phyloP scores from a whole-genome alignment of 306 rosid genomes.

The Hylodesmum podocarpum region DNA sequence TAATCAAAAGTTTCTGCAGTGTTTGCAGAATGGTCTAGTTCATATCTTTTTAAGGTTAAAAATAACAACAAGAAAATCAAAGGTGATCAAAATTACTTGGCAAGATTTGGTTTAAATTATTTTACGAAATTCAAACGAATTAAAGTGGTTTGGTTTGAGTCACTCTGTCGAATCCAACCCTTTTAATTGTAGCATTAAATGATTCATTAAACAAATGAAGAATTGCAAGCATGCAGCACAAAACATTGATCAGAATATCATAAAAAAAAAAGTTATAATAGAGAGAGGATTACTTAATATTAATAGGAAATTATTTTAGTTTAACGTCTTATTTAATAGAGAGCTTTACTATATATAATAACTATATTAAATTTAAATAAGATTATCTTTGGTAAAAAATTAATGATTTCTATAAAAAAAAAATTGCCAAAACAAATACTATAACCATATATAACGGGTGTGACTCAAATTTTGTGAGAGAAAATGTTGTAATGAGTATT shows the following conservation, averaged over 20 bases:
- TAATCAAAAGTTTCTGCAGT: not conserved
- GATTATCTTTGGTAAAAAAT: no score
- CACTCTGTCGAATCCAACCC: slow-evolving; percentile 7
- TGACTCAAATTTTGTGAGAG: no score
- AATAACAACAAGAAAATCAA: not conserved
- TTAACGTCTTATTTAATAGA: no score
- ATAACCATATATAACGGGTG: not conserved
- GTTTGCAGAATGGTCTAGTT: not conserved
- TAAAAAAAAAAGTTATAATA: no score
- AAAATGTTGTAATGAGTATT: no score
- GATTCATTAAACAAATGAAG: not conserved
- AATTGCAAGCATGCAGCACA: not conserved
- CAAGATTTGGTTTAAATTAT: not conserved
- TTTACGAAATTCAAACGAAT: not conserved
- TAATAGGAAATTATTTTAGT: no score
- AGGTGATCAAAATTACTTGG: not conserved
- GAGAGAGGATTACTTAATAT: no score
- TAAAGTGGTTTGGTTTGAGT: not conserved
- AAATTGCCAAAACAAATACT: not conserved
- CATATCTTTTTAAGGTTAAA: not conserved
- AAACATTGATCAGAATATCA: not conserved
- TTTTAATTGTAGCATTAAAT: not conserved
- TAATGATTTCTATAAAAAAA: no score
- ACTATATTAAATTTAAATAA: no score
- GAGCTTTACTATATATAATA: no score